phyloP scores from a whole-genome alignment of 768 basidiomycete species.

The Lactifluus volemus region DNA sequence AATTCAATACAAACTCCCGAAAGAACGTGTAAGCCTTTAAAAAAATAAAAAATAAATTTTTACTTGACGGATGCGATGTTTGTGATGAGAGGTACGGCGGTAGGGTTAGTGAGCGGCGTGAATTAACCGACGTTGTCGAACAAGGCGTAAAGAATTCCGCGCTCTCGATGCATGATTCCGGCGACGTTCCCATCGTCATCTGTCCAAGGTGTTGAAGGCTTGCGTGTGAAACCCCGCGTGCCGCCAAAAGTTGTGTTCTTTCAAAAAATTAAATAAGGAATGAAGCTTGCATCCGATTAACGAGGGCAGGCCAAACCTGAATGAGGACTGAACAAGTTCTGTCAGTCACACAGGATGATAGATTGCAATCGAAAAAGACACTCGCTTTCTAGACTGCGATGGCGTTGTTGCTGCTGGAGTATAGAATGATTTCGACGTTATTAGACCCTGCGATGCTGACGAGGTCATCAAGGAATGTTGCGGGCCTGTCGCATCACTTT shows the following conservation, averaged over 20 bases:
- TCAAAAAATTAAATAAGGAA: background rate
- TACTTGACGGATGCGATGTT: background rate
- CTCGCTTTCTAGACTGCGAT: constrained; percentile 11
- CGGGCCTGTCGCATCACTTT: background rate
- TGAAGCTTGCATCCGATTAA: background rate
- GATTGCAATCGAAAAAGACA: background rate
- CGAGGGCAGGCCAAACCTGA: background rate
- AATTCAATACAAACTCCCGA: constrained; percentile 60
- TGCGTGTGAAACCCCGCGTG: constrained; percentile 61
- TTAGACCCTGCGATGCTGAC: background rate
- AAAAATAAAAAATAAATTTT: background rate
- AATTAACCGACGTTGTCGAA: constrained; percentile 34
- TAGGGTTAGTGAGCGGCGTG: constrained; percentile 30
- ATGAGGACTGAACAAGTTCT: constrained; percentile 2
- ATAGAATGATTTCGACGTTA: constrained; percentile 8
- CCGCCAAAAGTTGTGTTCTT: constrained; percentile 78
- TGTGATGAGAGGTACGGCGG: constrained; percentile 36
- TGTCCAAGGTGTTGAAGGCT: constrained; percentile 60
- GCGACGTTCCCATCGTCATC: constrained; percentile 50
- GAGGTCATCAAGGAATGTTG: constrained; percentile 12
- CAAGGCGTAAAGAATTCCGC: constrained; percentile 43
- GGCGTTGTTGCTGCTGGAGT: constrained; percentile 10
- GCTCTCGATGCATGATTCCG: constrained; percentile 68
- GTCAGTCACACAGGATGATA: too few species aligned
- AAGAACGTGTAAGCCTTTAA: constrained; percentile 45